phyloP scores from a whole-genome alignment of 176 grass and related monocot species.

The Musa itinerans region DNA sequence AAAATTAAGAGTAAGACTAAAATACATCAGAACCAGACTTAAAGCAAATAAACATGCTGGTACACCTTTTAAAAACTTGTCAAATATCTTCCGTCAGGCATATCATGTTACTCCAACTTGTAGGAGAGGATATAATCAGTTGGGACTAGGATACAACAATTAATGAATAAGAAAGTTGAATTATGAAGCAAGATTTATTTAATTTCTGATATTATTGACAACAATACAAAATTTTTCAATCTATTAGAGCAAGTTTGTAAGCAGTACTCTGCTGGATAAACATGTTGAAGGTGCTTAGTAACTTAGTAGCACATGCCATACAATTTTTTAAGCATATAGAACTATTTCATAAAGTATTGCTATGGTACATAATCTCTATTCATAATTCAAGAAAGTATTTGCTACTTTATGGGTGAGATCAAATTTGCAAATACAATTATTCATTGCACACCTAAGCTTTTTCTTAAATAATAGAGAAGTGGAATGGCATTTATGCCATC shows the following conservation, averaged over 20 bases:
- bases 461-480: no score
- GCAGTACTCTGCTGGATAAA: not conserved
- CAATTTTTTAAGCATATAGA: not conserved
- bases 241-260: not conserved
- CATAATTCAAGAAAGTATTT: no score
- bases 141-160: not conserved
- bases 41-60: not conserved
- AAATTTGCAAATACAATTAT: no score
- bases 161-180: not conserved
- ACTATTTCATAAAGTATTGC: not conserved
- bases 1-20: no score
- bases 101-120: not conserved
- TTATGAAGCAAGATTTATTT: not conserved
- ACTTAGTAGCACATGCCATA: not conserved
- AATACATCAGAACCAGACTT: no score
- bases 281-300: not conserved
- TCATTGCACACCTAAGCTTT: no score
- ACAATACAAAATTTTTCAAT: not conserved
- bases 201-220: not conserved
- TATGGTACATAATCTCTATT: no score
- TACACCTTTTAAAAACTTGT: not conserved
- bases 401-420: no score
- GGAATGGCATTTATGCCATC: no score
- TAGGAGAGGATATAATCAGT: not conserved
- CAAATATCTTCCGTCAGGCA: not conserved